Conservation (phyloP, 1,139 yeast genomes). For the Lodderomyces pseudojiufengensis region DNA sequence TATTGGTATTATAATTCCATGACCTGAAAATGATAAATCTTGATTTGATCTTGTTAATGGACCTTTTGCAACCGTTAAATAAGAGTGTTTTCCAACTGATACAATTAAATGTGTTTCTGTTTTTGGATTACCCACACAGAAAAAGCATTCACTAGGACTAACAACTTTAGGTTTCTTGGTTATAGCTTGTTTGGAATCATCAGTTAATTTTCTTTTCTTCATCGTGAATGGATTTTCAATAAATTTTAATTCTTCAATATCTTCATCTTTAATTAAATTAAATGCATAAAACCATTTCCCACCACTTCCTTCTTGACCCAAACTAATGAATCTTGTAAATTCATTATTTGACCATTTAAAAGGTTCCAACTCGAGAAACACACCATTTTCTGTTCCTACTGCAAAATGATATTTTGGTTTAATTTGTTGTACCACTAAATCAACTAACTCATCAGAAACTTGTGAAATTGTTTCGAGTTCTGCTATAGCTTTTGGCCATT, state of each 20-base stretch:
- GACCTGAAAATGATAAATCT: slow-evolving; percentile 63
- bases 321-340: slow-evolving; percentile 59
- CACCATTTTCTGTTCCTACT: slow-evolving; percentile 46
- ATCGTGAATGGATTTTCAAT: slow-evolving; percentile 37
- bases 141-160: slow-evolving; percentile 64
- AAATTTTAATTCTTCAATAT: slow-evolving; percentile 13
- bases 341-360: slow-evolving; percentile 48
- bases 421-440: slow-evolving; percentile 37
- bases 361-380: slow-evolving; percentile 55
- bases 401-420: slow-evolving; percentile 68
- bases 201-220: slow-evolving; percentile 14
- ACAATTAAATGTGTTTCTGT: slow-evolving; percentile 79
- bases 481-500: slow-evolving; percentile 59
- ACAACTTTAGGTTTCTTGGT: slow-evolving; percentile 34
- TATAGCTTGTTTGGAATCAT: slow-evolving; percentile 9
- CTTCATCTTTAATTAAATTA: slow-evolving; percentile 23
- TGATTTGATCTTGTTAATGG: slow-evolving; percentile 59
- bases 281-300: slow-evolving; percentile 75
- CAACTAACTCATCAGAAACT: slow-evolving; percentile 41
- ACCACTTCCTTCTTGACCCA: slow-evolving; percentile 55
- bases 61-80: slow-evolving; percentile 82
- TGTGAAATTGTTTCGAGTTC: slow-evolving; percentile 30
- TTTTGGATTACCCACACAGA: slow-evolving; percentile 78
- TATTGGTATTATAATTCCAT: slow-evolving; percentile 79
- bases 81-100: slow-evolving; percentile 63